Percentiles rank a stretch among this genome's conserved stretches.
Evolutionary conservation across 345 rosid species (phyloP).

Genomic region (Eucalyptus curtisii): DNA sequence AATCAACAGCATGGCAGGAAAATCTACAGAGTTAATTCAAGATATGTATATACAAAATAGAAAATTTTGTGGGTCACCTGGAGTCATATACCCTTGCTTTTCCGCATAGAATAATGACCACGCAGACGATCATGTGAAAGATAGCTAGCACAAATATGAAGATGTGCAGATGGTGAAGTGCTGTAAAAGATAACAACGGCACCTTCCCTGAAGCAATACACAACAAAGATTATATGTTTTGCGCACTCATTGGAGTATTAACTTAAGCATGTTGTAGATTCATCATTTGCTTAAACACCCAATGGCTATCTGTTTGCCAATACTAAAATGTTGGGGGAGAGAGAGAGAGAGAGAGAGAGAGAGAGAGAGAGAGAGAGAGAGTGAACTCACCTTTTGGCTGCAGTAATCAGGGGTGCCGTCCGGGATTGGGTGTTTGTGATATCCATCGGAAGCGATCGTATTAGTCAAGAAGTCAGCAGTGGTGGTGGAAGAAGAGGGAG

Average conservation of each 20-base stretch:
- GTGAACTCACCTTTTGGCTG: constrained; percentile 6
- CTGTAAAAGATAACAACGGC: constrained; percentile 44
- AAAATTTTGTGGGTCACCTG: neutral
- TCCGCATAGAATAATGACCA: constrained; percentile 71
- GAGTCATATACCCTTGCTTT: constrained; percentile 35
- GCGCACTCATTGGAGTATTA: neutral
- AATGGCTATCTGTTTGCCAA: neutral
- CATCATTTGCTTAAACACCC: neutral
- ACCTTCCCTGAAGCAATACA: constrained; percentile 36
- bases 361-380: neutral
- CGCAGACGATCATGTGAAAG: constrained; percentile 57
- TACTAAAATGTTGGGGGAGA: neutral
- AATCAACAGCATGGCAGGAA: neutral
- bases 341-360: too few relatives aligned
- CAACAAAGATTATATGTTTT: neutral
- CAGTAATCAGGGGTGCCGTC: constrained; percentile 28
- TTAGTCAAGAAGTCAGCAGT: constrained; percentile 23
- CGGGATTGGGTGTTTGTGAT: constrained; percentile 27
- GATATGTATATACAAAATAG: neutral
- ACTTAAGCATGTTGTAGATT: neutral
- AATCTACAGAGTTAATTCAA: neutral
- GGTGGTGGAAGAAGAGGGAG: neutral
- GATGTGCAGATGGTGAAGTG: constrained; percentile 76
- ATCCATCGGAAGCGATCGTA: neutral
- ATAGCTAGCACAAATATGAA: constrained; percentile 73